These are phyloP conservation scores for Inonotus obliquus DNA, from an alignment of 1,284 basidiomycete genomes.

Conservation along the genomic window DNA sequence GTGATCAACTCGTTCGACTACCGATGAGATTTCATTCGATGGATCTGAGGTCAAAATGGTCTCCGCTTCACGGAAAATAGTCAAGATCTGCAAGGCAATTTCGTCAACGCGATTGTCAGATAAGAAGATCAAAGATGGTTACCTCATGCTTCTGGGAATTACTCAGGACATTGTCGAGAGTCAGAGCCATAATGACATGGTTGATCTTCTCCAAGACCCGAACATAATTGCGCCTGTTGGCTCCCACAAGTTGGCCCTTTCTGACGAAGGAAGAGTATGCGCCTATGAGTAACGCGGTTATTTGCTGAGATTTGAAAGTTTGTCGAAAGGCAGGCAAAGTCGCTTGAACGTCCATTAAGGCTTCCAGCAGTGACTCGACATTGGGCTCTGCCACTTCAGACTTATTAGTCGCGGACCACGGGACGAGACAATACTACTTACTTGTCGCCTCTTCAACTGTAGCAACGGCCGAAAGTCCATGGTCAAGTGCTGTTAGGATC, in stretches of 20 bases:
- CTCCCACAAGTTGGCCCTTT: slow-evolving; percentile 33
- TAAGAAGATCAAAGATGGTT: slow-evolving; percentile 15
- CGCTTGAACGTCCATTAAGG: slow-evolving; percentile 59
- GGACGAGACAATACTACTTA: slow-evolving; percentile 23
- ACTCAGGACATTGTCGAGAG: slow-evolving; percentile 54
- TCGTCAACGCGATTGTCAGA: background rate
- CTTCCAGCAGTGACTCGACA: slow-evolving; percentile 60
- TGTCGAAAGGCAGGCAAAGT: slow-evolving; percentile 61
- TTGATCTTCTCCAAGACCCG: slow-evolving; percentile 63
- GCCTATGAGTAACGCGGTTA: slow-evolving; percentile 59
- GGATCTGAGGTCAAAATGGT: slow-evolving; percentile 40
- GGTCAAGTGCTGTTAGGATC: slow-evolving; percentile 57
- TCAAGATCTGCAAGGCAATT: slow-evolving; percentile 43
- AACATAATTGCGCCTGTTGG: slow-evolving; percentile 41
- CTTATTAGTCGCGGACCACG: background rate
- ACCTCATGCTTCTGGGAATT: slow-evolving; percentile 66
- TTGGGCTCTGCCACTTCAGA: slow-evolving; percentile 35
- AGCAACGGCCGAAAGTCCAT: slow-evolving; percentile 34
- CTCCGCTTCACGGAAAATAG: slow-evolving; percentile 51
- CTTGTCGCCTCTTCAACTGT: slow-evolving; percentile 25
- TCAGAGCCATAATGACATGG: slow-evolving; percentile 61
- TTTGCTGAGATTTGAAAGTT: slow-evolving; percentile 64
- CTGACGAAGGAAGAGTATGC: slow-evolving; percentile 54
- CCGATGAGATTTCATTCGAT: background rate
- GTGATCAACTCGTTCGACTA: background rate